Base-by-base conservation (phyloP, 75 land plant species). In the Sequoiadendron giganteum region DNA sequence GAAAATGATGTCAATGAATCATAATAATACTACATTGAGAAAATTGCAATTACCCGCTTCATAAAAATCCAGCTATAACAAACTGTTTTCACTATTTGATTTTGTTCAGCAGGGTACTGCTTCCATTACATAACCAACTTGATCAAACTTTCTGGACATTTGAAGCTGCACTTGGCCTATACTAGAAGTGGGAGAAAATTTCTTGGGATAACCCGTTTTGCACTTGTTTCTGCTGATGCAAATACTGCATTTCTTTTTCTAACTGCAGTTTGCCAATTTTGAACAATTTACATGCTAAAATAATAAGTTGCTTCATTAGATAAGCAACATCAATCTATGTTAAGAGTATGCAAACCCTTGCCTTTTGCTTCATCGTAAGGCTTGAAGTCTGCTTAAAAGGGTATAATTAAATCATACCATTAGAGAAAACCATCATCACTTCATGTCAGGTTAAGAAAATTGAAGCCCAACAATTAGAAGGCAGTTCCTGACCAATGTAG, bases 301-400 rank as follows among this genome's bases (percentile, higher is more conserved):
- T 47, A 45, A n/a, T 47, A 45, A n/a, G 84, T 82, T 82, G 84
- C 48, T 82, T 82, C 30, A 82, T 47, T 45, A 42, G 32, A n/a
- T 82, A 47, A 82, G n/a, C 84, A 82, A 45, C 49, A 43, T 82
- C 47, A 82, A 82, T 54, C 84, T 82, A 82, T 43, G 48, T 45
- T 45, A 45, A 45, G 32, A 28, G 34, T 82, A 82, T 49, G 28
- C 52, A 82, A 42, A 25, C 84, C 84, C 30, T 45, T 28, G 34
- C 84, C 84, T 82, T 82, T 45, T n/a, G 16, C 48, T 45, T n/a
- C 48, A 82, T 47, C 3, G 28, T 52, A 82, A 28, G 25, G 43
- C 30, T 42, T 82, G 0, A 47, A 82, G 47, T 82, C 48, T 45
- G 30, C 14, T 82, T 10, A 82, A 45, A 47, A 82, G 52, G 47